Evolutionary conservation across 345 rosid genomes (phyloP), one percentile per base, ranked within the genome.

Genomic region (Euphorbia tirucalli): DNA sequence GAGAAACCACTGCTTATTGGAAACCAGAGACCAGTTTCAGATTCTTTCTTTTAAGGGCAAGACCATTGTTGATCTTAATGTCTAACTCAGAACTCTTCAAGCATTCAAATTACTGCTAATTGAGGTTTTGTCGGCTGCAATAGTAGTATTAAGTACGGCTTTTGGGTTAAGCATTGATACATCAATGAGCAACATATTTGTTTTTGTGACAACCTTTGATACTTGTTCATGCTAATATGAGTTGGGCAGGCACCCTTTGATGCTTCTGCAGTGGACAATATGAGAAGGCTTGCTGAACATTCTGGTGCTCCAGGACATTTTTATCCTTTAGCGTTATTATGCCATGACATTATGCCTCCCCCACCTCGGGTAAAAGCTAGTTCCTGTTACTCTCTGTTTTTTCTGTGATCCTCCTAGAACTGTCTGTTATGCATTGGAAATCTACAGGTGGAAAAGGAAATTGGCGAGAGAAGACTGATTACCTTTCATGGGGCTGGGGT

Each of bases 291-390:
- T 61, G 87, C 81, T 27, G 93, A 89, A 76, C 89, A 89, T 80
- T 88, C 97, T 75, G 97, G 92, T 59, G 82, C 80, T 76, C 93
- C 93, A 5, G 93, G 90, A 62, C 97, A 90, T 81, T 68, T 90
- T 41, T 94, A 89, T 71, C 98, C 97, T 13, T 78, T 92, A 77
- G 84, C 96, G 72, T 75, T 94, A 70, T 81, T 89, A 67, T 94
- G 98, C 83, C 65, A 89, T 74, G 92, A 89, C 78, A 89, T 95
- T 74, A 95, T 95, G 97, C 99, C 99, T 4, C 99, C 99, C 85
- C 99, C 99, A 30, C 71, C 72, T 2, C 85, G 83, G 86, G 99
- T 92, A 69, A 69, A 60, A 66, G 41, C 49, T 61, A 70, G 54
- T 55, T 27, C 66, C 11, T 49, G 18, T 55, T 11, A 2, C 59